Base-by-base conservation (phyloP, 2,329 filamentous ascomycete species). In the Phialemonium atrogriseum region DNA sequence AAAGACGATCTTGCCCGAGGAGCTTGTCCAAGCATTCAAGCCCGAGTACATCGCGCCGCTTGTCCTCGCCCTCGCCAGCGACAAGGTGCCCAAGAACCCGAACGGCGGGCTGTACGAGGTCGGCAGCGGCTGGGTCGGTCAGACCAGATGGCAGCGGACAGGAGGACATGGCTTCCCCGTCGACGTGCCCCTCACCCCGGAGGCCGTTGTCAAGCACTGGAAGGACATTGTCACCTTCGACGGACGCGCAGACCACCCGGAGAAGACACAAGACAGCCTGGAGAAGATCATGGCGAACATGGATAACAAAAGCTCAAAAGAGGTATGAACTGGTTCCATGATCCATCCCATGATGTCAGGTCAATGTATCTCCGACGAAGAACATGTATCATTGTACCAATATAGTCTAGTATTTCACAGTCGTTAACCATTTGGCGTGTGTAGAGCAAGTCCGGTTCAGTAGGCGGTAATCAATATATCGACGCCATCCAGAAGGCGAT, bases 11-110 rank as follows among this genome's bases (percentile, higher is more conserved):
- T 75, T 98, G 70, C 91, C 91, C 18, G 87, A 94, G 62, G 91
- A 98, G 67, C 78, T 96, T 66, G 88, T 98, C 12, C 88, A 96
- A 67, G 89, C 91, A 27, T 94, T 98, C 73, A 98, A 96, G 78
- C 91, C 91, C 38, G 89, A 96, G 55, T 96, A 94, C 62, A 88
- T 98, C 58, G 91, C 91, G 32, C 91, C 91, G 39, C 66, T 96
- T 22, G 88, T 98, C 31, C 77, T 89, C 34, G 77, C 88, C 25
- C 82, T 98, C 36, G 70, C 60, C 59, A 85, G 78, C 56, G 91
- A 98, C 65, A 84, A 85, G 63, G 78, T 87, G 32, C 89, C 91
- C 17, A 74, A 83, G 51, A 77, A 83, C 45, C 75, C 78, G 11
- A 95, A 87, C 36, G 89, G 89, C 43, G 81, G 80, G 32, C 73